Conservation (phyloP, 768 basidiomycete genomes). For the Amanita thiersii region DNA sequence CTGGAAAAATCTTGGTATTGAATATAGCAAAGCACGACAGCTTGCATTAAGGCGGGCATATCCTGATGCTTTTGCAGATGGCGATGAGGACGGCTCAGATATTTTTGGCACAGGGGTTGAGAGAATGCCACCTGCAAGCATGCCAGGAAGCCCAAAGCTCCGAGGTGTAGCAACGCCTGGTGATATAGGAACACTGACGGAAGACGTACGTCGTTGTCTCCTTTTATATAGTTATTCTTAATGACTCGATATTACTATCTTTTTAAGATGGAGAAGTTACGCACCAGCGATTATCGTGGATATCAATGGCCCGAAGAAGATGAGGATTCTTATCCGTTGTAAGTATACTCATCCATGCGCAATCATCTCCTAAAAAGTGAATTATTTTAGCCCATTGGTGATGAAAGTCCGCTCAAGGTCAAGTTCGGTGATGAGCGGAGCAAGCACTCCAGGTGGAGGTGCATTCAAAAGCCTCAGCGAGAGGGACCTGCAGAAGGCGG, state of each 20-base stretch:
- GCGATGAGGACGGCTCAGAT: conserved; percentile 30
- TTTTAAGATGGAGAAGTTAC: conserved; percentile 70
- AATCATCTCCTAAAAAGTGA: conserved; percentile 4
- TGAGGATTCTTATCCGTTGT: conserved; percentile 90
- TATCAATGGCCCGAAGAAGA: conserved; percentile 64
- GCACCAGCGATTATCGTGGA: conserved; percentile 82
- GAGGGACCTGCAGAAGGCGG: conserved; percentile 78
- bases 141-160: conserved; percentile 84
- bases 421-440: conserved; percentile 60
- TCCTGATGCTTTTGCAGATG: conserved; percentile 78
- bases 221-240: conserved; percentile 2
- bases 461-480: conserved; percentile 77
- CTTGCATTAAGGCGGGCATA: conserved; percentile 89
- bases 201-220: conserved; percentile 47
- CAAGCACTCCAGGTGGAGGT: conserved; percentile 84
- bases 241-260: conserved; percentile 1
- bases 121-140: conserved; percentile 61
- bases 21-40: conserved; percentile 94
- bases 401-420: conserved; percentile 85
- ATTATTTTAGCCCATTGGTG: conserved; percentile 60
- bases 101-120: conserved; percentile 60
- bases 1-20: conserved; percentile 97
- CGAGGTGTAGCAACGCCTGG: conserved; percentile 88
- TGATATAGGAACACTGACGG: conserved; percentile 84
- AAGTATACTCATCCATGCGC: conserved; percentile 23